Percentiles rank a stretch among this genome's conserved stretches.
These are phyloP conservation scores for Setomelanomma holmii DNA, from an alignment of 2,329 filamentous ascomycete genomes.

Conservation along the genomic window DNA sequence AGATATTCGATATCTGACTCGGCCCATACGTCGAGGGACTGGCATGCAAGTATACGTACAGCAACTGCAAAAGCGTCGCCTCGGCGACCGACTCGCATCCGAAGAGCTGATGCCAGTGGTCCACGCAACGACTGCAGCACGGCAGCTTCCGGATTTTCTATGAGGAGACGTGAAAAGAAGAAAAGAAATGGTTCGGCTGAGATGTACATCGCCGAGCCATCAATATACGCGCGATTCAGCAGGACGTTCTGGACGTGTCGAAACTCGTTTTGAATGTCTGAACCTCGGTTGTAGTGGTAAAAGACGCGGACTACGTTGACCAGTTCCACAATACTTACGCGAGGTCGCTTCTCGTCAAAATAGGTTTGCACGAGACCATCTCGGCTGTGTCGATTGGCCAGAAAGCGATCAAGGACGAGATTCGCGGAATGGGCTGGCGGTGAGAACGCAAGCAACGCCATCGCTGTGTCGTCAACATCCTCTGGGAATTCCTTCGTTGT, in stretches of 20 bases:
- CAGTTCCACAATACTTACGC: conserved; percentile 39
- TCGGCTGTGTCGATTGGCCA: conserved; percentile 48
- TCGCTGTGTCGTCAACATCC: conserved; percentile 47
- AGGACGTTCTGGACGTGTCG: conserved; percentile 26
- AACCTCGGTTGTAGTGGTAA: conserved; percentile 37
- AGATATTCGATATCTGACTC: conserved; percentile 22
- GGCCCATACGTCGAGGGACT: conserved; percentile 27
- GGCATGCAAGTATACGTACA: conserved; percentile 38
- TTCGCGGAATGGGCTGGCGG: conserved; percentile 9
- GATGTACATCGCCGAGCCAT: conserved; percentile 43
- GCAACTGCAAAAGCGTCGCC: conserved; percentile 36
- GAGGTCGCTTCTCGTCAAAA: conserved; percentile 33
- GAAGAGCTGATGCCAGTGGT: conserved; percentile 28
- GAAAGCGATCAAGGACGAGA: conserved; percentile 14
- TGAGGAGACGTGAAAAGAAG: conserved; percentile 34
- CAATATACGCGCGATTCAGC: conserved; percentile 32
- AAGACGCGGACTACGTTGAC: conserved; percentile 44
- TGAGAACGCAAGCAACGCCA: conserved; percentile 34
- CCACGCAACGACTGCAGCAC: conserved; percentile 27
- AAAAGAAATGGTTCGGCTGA: conserved; percentile 43
- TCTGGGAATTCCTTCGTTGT: conserved; percentile 34
- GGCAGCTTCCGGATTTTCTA: conserved; percentile 19
- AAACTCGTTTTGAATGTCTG: conserved; percentile 29
- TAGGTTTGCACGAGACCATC: conserved; percentile 51
- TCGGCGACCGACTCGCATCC: conserved; percentile 28